Base-by-base conservation (phyloP, 768 basidiomycete genomes). In the Psilocybe azurescens region DNA sequence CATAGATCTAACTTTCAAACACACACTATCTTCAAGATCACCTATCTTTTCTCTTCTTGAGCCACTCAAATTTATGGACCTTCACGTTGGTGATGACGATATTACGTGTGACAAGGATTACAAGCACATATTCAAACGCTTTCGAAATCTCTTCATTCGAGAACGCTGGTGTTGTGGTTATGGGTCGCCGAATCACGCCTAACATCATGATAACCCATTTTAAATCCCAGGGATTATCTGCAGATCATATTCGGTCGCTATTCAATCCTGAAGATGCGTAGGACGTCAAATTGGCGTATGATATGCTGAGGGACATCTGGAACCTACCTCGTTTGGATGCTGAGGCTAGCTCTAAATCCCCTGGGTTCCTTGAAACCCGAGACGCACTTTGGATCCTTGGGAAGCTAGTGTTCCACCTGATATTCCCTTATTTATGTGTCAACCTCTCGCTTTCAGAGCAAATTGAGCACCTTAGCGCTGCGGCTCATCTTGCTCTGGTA, bases 101-200 rank as follows among this genome's bases (percentile, higher is more conserved):
- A 53, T 76, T 0, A 76, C 74, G 0, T 62, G 62, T 9, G 71
- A 76, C 64, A 76, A 74, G 46, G 73, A 74, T 62, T 67, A 65
- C 64, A 74, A 75, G 65, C 69, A 78, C 61, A 51, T 74, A 16
- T 58, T 75, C 62, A 74, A 75, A 53, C 60, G 66, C 1, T 56
- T 66, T 9, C 64, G 68, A 3, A 69, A 69, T 47, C 68, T 74
- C 1, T 53, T 74, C 11, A 48, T 74, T 54, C 69, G 68, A 32
- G 36, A 28, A 20, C 57, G 62, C n/a, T 13, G 73, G 73, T 16
- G 63, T 73, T 13, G 61, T 68, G 0, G 30, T 73, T 7, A 60
- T 64, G 18, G 63, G 65, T 3, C 51, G 56, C 32, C 51, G 57
- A 1, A 69, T 72, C 10, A 72, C 71, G 0, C 70, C 69, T 9